Evolutionary conservation across 768 basidiomycete species (phyloP), one percentile per base, ranked within the genome.

Genomic region (Tulasnella sp.): DNA sequence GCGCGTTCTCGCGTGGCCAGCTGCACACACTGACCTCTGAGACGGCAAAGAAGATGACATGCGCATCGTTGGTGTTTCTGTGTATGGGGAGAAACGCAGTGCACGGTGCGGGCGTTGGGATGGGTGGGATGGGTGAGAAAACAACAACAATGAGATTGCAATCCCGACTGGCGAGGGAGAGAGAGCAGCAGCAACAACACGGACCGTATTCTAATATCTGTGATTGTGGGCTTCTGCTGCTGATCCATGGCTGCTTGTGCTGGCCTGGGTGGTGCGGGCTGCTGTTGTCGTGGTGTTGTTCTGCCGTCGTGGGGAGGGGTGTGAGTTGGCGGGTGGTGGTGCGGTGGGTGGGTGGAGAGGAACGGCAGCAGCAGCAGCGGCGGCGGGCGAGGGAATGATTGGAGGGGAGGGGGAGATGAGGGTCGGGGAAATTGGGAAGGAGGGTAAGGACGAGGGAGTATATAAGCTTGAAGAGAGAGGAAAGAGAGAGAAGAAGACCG

Each of bases 1-100:
- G 10, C n/a, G n/a, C n/a, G n/a, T n/a, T n/a, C n/a, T n/a, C n/a
- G n/a, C n/a, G 34, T 34, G 31, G 14, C 24, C 1, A 6, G 3
- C 24, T 9, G 38, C 1, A 2, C 24, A 68, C 31, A 62, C 76
- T n/a, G 39, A 79, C 88, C 80, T 88, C 87, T 14, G 92, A 91
- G 75, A 94, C 94, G 74, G 90, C 94, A 83, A 92, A 87, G 85
- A 95, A 94, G 82, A 95, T 91, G 81, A 92, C 91, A 75, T 92
- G 88, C n/a, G 94, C 93, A 84, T 95, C 94, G 81, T 90, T 88
- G 19, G 92, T 93, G 5, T 91, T 73, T 39, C 75, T 77, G 56
- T 74, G 39, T 31, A 42, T 14, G 19, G 42, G n/a, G 2, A n/a
- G 3, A 44, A 18, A 7, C 3, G 31, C n/a, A 16, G 58, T 46